Percentiles rank a stretch among this genome's conserved stretches.
Conservation (phyloP, 2,329 filamentous ascomycete species). For the Aspergillus sp. region DNA sequence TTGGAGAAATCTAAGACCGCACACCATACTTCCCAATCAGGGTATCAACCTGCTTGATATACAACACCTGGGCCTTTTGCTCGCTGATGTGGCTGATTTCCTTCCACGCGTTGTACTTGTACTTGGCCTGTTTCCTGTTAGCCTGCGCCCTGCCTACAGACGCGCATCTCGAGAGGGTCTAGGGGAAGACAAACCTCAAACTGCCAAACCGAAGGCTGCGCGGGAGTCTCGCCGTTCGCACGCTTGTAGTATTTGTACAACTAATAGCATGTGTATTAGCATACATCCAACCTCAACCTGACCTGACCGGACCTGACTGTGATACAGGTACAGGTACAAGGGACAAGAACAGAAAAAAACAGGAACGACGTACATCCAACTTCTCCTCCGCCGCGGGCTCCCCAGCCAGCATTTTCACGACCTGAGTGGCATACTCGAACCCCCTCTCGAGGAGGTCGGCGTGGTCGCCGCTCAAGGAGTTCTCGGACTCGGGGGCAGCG, state of each 20-base stretch:
- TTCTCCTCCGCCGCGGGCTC: slow-evolving; percentile 19
- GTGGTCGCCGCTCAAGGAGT: slow-evolving; percentile 9
- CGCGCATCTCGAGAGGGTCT: too few relatives aligned
- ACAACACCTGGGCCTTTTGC: slow-evolving; percentile 65
- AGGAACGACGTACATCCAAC: slow-evolving; percentile 22
- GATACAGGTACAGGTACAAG: too few relatives aligned
- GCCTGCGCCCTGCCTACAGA: background rate
- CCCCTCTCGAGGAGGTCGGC: slow-evolving; percentile 19
- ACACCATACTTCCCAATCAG: slow-evolving; percentile 58
- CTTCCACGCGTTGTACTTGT: slow-evolving; percentile 73
- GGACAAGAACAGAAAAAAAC: background rate
- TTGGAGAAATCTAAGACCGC: too few relatives aligned
- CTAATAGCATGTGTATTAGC: background rate
- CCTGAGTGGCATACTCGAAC: slow-evolving; percentile 25
- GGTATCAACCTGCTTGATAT: slow-evolving; percentile 63
- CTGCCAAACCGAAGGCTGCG: slow-evolving; percentile 10
- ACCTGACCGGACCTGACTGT: too few relatives aligned
- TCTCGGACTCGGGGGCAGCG: slow-evolving; percentile 10
- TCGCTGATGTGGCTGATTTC: slow-evolving; percentile 55
- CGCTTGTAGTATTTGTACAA: slow-evolving; percentile 16
- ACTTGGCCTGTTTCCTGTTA: slow-evolving; percentile 55
- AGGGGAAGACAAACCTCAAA: slow-evolving; percentile 10
- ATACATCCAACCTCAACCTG: too few relatives aligned
- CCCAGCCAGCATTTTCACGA: slow-evolving; percentile 21
- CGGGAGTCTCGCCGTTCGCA: slow-evolving; percentile 6